Base-by-base conservation (phyloP, 2,329 filamentous ascomycete genomes). In the Colletotrichum brevisporum region DNA sequence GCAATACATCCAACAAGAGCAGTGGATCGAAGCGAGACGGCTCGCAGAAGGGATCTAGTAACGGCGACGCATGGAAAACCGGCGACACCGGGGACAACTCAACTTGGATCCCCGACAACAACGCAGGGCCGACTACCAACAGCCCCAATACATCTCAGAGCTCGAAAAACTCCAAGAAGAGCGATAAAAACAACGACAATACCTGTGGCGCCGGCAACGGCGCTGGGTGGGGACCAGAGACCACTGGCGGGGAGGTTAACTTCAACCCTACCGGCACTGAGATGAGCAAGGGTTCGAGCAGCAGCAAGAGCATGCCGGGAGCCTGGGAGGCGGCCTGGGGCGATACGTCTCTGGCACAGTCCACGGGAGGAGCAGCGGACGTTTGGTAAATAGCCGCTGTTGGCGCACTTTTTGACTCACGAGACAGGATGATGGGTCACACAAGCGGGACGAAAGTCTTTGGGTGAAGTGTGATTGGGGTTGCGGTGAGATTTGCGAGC, bases 251-350 rank as follows among this genome's bases (percentile, higher is more conserved):
- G 45, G 50, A 66, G 24, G 18, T 62, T n/a, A 61, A 67, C 31
- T 68, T 21, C 9, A 57, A 65, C 13, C 64, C 54, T n/a, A 63
- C 57, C 5, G 51, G 51, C n/a, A 67, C 63, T 5, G 58, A 68
- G 18, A 53, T 56, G 45, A 65, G 62, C 50, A 69, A 69, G 62
- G 45, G 54, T 8, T 71, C 65, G 31, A 56, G 60, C 51, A 58
- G 58, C 56, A 70, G 54, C 58, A 67, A 63, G 66, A 71, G 43
- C 39, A 72, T 72, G 71, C 71, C 71, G 5, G 71, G 71, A 15
- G 63, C 70, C 13, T 72, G 67, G 70, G 61, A 72, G 13, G 18
- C 45, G 10, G 16, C 2, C 3, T 71, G 70, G 70, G 68, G 56
- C n/a, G 63, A 71, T 26, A 39, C 63, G 8, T 57, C 58, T 13